Base-by-base conservation (phyloP, 2,329 filamentous ascomycete species). In the Arthrobotrys entomopaga region DNA sequence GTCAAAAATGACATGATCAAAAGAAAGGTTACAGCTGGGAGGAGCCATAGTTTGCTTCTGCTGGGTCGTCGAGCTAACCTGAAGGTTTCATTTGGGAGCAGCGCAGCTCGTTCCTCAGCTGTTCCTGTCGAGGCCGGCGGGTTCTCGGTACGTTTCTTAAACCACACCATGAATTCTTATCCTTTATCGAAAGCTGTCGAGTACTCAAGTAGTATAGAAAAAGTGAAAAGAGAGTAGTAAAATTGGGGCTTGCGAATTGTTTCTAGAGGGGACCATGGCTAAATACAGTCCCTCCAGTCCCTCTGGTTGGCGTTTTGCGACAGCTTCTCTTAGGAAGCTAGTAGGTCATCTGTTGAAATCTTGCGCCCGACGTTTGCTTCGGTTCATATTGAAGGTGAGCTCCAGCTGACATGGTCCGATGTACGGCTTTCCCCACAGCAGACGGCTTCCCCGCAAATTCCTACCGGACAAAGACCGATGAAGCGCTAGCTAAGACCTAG, bases 1-100 rank as follows among this genome's bases (percentile, higher is more conserved):
- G 63, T 74, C 16, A 74, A 34, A 43, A 74, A 59, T 15, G 60
- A 67, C 63, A 74, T 74, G n/a, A 64, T 34, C 24, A 74, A 49
- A 1, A 74, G 46, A 22, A 74, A 74, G 13, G 65, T 40, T 8
- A 74, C 26, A 3, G 70, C 70, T 19, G 70, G 70, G 8, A 74
- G 43, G 13, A 74, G 52, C 70, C 70, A 74, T 53, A 74, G 20
- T 24, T 48, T 49, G 19, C 70, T 74, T 10, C 57, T 29, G 22
- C 70, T 74, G 0, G 63, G 70, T 34, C 63, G 60, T 10, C 60
- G 60, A 13, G 48, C 63, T 29, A 64, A 24, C 48, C 70, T 74
- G 46, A 67, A 66, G 0, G 38, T 20, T 48, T 74, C 70, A 22
- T 59, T 74, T 42, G 70, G 70, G 22, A 74, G 58, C 11, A 74